A percentile compares a stretch with the other conserved stretches of the same genome.
Evolutionary conservation across 768 basidiomycete genomes (phyloP).

Genomic region (Leccinum subtestaceum): DNA sequence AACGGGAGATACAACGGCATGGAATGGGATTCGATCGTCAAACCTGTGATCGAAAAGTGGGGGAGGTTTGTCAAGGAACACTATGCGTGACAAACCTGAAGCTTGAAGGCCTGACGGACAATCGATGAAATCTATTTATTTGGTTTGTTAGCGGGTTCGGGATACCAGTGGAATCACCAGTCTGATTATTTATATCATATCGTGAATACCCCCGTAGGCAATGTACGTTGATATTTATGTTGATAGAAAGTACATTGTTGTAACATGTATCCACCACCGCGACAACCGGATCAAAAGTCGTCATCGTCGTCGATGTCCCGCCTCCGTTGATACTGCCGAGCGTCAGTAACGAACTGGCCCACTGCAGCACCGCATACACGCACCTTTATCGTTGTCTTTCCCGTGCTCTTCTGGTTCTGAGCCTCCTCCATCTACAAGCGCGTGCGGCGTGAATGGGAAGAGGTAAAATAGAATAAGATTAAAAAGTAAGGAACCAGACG

Average conservation of each 20-base stretch:
- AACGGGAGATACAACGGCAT: slow-evolving; percentile 54
- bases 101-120: background rate
- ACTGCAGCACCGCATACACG: slow-evolving; percentile 6
- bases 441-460: slow-evolving; percentile 3
- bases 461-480: background rate
- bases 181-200: background rate
- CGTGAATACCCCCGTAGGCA: background rate
- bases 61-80: slow-evolving; percentile 53
- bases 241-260: background rate
- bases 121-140: background rate
- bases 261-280: background rate
- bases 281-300: slow-evolving; percentile 38
- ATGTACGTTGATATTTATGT: background rate
- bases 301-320: slow-evolving; percentile 68
- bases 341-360: background rate
- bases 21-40: slow-evolving; percentile 75
- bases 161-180: background rate
- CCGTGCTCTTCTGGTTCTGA: slow-evolving; percentile 45
- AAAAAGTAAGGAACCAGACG: too few species aligned
- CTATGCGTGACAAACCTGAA: slow-evolving; percentile 22
- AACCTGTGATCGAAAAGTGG: slow-evolving; percentile 77
- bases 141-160: background rate
- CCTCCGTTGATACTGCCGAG: slow-evolving; percentile 56
- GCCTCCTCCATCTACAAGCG: slow-evolving; percentile 51
- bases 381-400: slow-evolving; percentile 61